Percentiles rank a stretch among this genome's conserved stretches.
Conservation (phyloP, 371 early-diverging fungal species). For the Haplosporangium sp. region DNA sequence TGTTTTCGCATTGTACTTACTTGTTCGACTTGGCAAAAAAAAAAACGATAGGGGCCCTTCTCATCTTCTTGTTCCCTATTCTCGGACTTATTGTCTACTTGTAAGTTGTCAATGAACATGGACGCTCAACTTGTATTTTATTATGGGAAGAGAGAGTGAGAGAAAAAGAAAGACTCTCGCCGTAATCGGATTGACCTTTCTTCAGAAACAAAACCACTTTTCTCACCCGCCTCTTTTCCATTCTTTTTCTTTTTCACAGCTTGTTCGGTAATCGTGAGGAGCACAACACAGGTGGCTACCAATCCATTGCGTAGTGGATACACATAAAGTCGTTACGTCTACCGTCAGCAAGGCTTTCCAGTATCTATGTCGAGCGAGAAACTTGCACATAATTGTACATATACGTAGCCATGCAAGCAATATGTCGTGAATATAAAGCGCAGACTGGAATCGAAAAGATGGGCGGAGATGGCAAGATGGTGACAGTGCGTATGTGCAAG, state of each 20-base stretch:
- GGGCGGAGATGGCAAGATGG: too few relatives aligned
- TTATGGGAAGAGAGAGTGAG: not conserved
- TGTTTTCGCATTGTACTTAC: not conserved
- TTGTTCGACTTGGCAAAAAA: not conserved
- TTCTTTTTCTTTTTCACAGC: slow-evolving; percentile 46
- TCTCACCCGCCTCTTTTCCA: not conserved
- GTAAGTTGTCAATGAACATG: slow-evolving; percentile 57
- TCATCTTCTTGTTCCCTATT: slow-evolving; percentile 73
- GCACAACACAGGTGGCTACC: slow-evolving; percentile 60
- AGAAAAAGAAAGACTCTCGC: not conserved
- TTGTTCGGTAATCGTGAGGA: slow-evolving; percentile 66
- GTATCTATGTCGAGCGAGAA: not conserved
- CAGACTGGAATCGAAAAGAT: too few relatives aligned
- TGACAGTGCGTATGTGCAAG: too few relatives aligned
- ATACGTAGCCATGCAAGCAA: too few relatives aligned
- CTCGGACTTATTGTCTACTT: slow-evolving; percentile 69
- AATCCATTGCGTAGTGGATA: slow-evolving; percentile 55
- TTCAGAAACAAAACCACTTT: not conserved
- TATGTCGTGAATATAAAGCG: too few relatives aligned
- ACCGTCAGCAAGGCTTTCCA: not conserved
- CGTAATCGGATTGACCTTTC: not conserved
- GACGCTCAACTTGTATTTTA: not conserved
- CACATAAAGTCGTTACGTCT: not conserved
- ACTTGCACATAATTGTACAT: too few relatives aligned
- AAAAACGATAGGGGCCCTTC: slow-evolving; percentile 59